Base-by-base conservation (phyloP, 129 eudicot genomes). In the Centella asiatica region DNA sequence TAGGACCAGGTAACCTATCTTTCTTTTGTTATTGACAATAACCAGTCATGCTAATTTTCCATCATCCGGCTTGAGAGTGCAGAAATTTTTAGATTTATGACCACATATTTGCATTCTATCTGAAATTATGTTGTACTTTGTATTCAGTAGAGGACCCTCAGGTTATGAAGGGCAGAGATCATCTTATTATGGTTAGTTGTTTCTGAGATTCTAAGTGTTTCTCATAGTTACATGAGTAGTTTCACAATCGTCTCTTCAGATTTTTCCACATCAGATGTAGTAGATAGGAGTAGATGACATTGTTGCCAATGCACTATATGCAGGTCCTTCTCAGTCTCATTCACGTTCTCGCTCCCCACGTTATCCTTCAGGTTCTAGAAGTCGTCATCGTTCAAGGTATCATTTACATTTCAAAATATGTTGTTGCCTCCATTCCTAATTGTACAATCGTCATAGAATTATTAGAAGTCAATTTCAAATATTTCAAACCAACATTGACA, bases 341-440 rank as follows among this genome's bases (percentile, higher is more conserved):
- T 80, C 90, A 1, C 87, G 77, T 45, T 79, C 90, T 29, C 81
- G 78, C 47, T 83, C 87, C 29, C 85, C 88, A 37, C 81, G 60
- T 3, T 69, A 72, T 76, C 72, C 78, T 57, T 60, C 79, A 32
- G 81, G 78, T 51, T 81, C 94, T 54, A 75, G 83, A 70, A 77
- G 82, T 42, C 83, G 80, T 59, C 83, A 70, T 53, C 76, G 75
- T 1, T 85, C 94, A 50, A 81, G 94, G 88, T 78, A 76, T 31
- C 20, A n/a, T 54, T 31, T 19, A 14, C 27, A 40, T 17, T 17
- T 48, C 29, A 42, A 52, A 17, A 31, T 20, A 46, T 51, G 0
- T 44, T 3, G 5, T 50, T 6, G n/a, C 37, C n/a, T 31, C 57
- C n/a, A n/a, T n/a, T n/a, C n/a, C n/a, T n/a, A n/a, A n/a, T n/a